These are phyloP conservation scores for Benincasa hispida DNA, from an alignment of 306 rosid species.

Conservation along the genomic window DNA sequence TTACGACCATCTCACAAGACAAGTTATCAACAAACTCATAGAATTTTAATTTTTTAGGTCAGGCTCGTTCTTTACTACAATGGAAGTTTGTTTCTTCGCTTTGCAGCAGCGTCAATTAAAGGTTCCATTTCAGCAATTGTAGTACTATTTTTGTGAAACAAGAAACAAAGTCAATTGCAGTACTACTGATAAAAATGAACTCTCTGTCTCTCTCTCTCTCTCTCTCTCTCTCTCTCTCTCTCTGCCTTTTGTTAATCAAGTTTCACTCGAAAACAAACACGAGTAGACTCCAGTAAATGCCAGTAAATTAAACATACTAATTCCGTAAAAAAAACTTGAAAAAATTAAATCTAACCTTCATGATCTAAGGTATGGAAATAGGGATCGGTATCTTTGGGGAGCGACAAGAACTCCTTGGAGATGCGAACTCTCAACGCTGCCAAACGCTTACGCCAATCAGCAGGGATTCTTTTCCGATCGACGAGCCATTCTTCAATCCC, in stretches of 20 bases:
- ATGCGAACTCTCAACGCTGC: slow-evolving; percentile 54
- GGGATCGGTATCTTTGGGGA: slow-evolving; percentile 71
- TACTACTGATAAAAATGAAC: not conserved
- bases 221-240: not conserved
- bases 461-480: slow-evolving; percentile 80
- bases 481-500: slow-evolving; percentile 61
- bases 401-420: slow-evolving; percentile 56
- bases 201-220: not conserved
- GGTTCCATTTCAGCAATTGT: not conserved
- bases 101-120: not conserved
- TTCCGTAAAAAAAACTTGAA: not conserved
- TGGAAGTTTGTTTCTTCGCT: not conserved
- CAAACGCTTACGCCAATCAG: slow-evolving; percentile 85
- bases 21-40: not conserved
- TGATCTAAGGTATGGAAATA: slow-evolving; percentile 56
- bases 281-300: not conserved
- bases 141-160: not conserved
- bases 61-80: not conserved
- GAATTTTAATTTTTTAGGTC: not conserved
- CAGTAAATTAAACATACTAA: not conserved
- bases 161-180: not conserved
- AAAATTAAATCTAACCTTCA: slow-evolving; percentile 34
- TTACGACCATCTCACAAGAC: not conserved
- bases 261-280: not conserved
- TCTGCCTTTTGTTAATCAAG: not conserved